These are phyloP conservation scores for Colletotrichum aenigma DNA, from an alignment of 2,329 filamentous ascomycete species.

Conservation along the genomic window DNA sequence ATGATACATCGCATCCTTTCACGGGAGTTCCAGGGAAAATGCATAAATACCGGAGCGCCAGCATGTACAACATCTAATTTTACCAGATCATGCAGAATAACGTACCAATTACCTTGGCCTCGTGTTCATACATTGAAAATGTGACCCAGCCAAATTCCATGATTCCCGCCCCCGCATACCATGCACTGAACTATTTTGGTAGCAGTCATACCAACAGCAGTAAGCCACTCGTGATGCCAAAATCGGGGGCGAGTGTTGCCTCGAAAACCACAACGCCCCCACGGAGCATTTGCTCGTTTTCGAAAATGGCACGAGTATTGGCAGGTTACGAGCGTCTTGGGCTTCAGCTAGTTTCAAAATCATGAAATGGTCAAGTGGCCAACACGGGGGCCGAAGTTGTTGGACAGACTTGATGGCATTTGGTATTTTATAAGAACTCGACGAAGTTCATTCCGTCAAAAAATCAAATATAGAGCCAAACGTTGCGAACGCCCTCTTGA, in stretches of 20 bases:
- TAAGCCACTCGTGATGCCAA: neutral
- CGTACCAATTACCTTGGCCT: neutral
- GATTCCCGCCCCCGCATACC: neutral
- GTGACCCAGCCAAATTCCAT: neutral
- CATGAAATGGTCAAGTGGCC: neutral
- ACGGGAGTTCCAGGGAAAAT: accelerated
- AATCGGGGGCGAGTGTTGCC: neutral
- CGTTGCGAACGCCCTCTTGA: neutral
- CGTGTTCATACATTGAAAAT: neutral
- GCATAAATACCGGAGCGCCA: accelerated
- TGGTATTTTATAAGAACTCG: neutral
- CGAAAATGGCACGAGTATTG: neutral
- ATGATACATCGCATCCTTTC: neutral
- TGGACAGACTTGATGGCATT: neutral
- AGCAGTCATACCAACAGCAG: neutral
- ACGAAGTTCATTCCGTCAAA: no score
- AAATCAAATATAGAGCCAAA: neutral
- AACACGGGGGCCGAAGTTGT: neutral
- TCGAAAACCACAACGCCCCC: accelerated
- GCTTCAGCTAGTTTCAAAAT: neutral
- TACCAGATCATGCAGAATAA: no score
- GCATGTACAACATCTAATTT: neutral
- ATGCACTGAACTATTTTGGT: neutral
- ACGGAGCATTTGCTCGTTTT: neutral
- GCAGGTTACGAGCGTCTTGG: accelerated